Conservation (phyloP, 345 rosid species). For the Euphorbia tirucalli region DNA sequence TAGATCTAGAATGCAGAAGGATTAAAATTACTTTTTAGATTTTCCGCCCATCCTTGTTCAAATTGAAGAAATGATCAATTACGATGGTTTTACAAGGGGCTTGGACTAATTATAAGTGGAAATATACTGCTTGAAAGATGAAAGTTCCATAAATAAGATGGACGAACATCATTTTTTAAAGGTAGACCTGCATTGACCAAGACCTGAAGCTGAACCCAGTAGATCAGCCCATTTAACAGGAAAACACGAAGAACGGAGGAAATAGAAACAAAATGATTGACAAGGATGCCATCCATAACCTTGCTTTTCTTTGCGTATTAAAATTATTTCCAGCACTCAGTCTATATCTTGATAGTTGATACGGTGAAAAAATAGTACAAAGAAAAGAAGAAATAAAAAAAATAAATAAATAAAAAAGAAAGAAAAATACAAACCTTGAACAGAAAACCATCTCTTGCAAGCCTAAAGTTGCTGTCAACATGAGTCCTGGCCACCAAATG, state of each 20-base stretch:
- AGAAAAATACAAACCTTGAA: slow-evolving; percentile 52
- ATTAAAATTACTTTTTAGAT: neutral
- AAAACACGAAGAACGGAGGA: neutral
- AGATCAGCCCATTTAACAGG: neutral
- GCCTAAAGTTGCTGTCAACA: slow-evolving; percentile 85
- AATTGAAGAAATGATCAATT: neutral
- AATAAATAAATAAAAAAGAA: neutral
- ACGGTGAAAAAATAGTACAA: too few relatives aligned
- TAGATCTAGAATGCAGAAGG: neutral
- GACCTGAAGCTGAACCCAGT: neutral
- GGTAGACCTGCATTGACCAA: neutral
- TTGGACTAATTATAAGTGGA: neutral
- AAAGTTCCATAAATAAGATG: neutral
- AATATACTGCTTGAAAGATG: neutral
- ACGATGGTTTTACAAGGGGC: neutral
- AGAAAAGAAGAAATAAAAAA: neutral
- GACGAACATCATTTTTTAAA: neutral
- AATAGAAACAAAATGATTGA: slow-evolving; percentile 6
- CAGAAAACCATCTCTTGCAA: slow-evolving; percentile 66
- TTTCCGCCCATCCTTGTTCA: neutral
- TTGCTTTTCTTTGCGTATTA: slow-evolving; percentile 3
- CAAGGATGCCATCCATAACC: neutral
- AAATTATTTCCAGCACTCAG: neutral
- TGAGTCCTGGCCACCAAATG: slow-evolving; percentile 77
- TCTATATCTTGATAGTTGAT: too few relatives aligned